Conservation (phyloP, 1,284 basidiomycete species). For the Cutaneotrichosporon mucoides region DNA sequence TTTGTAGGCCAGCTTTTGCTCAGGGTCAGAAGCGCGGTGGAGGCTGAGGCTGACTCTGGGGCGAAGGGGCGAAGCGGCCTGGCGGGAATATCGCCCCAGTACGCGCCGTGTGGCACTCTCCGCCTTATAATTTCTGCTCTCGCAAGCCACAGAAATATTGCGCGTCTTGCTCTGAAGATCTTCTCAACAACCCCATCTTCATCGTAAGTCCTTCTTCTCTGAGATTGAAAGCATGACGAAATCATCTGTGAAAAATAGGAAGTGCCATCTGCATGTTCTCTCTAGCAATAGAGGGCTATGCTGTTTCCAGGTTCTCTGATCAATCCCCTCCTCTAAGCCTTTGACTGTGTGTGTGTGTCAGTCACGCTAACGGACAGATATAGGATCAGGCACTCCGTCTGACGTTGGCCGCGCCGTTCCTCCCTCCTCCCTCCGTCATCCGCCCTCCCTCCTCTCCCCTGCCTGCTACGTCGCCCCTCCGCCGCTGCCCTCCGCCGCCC, state of each 20-base stretch:
- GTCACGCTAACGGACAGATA: too few species aligned
- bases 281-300: constrained; percentile 13
- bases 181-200: too few species aligned
- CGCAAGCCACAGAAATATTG: too few species aligned
- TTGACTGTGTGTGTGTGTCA: neutral
- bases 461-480: neutral
- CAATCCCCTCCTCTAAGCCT: neutral
- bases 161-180: too few species aligned
- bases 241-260: constrained; percentile 33
- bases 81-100: too few species aligned
- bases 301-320: constrained; percentile 36
- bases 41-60: too few species aligned
- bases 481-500: too few species aligned
- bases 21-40: neutral
- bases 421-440: neutral
- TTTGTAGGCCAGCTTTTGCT: neutral
- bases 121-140: too few species aligned
- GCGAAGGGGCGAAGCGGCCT: too few species aligned
- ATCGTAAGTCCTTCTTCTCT: too few species aligned
- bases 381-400: neutral
- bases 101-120: too few species aligned
- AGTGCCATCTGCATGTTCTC: constrained; percentile 26
- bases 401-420: neutral
- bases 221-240: constrained; percentile 17
- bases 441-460: neutral